A percentile compares a stretch with the other conserved stretches of the same genome.
phyloP scores from a whole-genome alignment of 805 yeast genomes.

The Priceomyces melissophilus region DNA sequence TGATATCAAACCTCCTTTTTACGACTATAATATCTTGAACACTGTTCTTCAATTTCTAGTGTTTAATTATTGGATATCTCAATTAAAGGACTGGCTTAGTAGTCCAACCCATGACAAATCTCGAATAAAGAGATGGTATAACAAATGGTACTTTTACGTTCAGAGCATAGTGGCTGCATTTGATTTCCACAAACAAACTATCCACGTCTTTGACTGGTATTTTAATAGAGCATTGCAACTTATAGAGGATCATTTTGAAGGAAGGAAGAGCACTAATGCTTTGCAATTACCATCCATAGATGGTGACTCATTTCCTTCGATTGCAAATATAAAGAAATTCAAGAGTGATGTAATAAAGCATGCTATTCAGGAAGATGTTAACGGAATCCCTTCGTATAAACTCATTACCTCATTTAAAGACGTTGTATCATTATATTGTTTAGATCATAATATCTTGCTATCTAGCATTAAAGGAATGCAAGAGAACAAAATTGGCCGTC shows the following conservation, averaged over 20 bases:
- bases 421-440: slow-evolving; percentile 61
- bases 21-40: neutral
- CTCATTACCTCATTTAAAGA: slow-evolving; percentile 55
- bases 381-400: slow-evolving; percentile 42
- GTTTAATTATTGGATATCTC: slow-evolving; percentile 36
- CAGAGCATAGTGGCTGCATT: neutral
- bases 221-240: slow-evolving; percentile 12
- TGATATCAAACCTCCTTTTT: neutral
- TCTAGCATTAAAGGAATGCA: slow-evolving; percentile 26
- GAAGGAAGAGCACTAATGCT: neutral
- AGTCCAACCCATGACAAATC: neutral
- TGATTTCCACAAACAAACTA: neutral
- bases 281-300: slow-evolving; percentile 12
- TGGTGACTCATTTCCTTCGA: slow-evolving; percentile 6
- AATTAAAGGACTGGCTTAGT: slow-evolving; percentile 11
- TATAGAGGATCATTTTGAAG: slow-evolving; percentile 7
- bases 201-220: slow-evolving; percentile 17
- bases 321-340: neutral
- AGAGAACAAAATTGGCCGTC: slow-evolving; percentile 38
- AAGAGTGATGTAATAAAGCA: neutral
- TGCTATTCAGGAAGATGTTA: slow-evolving; percentile 10
- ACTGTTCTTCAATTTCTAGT: slow-evolving; percentile 27
- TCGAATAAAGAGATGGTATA: slow-evolving; percentile 26
- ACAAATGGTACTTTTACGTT: slow-evolving; percentile 24
- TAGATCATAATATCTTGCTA: slow-evolving; percentile 44